Evolutionary conservation across 2,329 filamentous ascomycete species (phyloP).

Genomic region (Ophiosphaerella herpotricha): DNA sequence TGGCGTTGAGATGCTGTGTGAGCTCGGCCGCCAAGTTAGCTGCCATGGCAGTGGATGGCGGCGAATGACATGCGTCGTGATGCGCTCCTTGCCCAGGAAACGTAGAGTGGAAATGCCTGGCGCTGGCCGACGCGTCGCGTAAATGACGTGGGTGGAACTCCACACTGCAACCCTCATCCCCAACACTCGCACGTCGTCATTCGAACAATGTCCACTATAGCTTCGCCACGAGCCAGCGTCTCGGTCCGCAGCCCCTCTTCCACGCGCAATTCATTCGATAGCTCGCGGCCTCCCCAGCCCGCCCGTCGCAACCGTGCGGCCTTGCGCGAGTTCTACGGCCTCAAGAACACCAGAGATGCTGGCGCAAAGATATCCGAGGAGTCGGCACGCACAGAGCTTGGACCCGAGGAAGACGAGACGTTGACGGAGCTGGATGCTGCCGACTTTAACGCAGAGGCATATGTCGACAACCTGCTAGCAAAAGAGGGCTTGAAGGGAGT

Average conservation of each 20-base stretch:
- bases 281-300: slow-evolving; percentile 46
- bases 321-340: slow-evolving; percentile 92
- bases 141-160: slow-evolving; percentile 27
- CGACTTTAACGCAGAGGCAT: slow-evolving; percentile 73
- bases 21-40: slow-evolving; percentile 44
- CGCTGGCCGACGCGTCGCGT: slow-evolving; percentile 26
- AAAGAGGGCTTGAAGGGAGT: slow-evolving; percentile 69
- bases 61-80: too few relatives aligned
- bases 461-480: slow-evolving; percentile 65
- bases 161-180: not conserved
- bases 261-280: slow-evolving; percentile 74
- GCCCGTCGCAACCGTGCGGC: slow-evolving; percentile 76
- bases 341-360: slow-evolving; percentile 57
- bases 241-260: slow-evolving; percentile 70
- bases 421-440: slow-evolving; percentile 71
- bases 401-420: slow-evolving; percentile 60
- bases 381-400: slow-evolving; percentile 35
- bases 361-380: slow-evolving; percentile 40
- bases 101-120: not conserved
- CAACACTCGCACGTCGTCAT: too few relatives aligned
- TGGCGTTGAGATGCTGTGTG: slow-evolving; percentile 60
- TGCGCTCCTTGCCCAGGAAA: too few relatives aligned
- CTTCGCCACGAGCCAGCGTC: slow-evolving; percentile 63
- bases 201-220: slow-evolving; percentile 60
- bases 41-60: slow-evolving; percentile 1